Evolutionary conservation across 257 asterid species (phyloP).

Genomic region (Coffea eugenioides): DNA sequence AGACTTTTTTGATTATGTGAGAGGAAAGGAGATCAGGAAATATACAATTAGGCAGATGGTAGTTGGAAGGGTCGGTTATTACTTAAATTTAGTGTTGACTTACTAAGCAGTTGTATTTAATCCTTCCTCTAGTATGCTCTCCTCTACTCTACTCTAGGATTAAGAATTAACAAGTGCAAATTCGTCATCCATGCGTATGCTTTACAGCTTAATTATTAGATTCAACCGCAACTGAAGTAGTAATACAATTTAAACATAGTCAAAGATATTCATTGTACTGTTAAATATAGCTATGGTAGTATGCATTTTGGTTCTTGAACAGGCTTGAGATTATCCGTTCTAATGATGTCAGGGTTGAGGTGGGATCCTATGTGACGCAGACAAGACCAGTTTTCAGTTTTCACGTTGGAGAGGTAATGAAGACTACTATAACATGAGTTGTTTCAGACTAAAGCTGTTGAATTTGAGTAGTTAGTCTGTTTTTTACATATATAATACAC

Average conservation of each 20-base stretch:
- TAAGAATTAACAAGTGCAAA: neutral
- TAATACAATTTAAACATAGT: neutral
- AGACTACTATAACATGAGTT: too few species aligned
- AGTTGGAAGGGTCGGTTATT: neutral
- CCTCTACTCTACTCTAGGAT: neutral
- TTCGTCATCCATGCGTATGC: neutral
- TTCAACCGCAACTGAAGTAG: neutral
- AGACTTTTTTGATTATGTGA: neutral
- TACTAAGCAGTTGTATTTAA: neutral
- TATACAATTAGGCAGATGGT: neutral
- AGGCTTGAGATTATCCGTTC: neutral
- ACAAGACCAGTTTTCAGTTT: neutral
- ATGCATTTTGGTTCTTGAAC: neutral
- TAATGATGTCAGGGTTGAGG: neutral
- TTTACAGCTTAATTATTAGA: neutral
- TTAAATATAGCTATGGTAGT: neutral
- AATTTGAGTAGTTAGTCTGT: neutral
- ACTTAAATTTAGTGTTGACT: neutral
- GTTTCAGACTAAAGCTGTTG: neutral
- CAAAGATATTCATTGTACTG: neutral
- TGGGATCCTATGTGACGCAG: neutral
- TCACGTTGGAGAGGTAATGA: too few species aligned
- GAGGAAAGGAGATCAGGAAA: neutral
- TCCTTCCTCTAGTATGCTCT: neutral
- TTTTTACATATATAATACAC: neutral